A percentile compares a stretch with the other conserved stretches of the same genome.
Evolutionary conservation across 371 early-diverging fungal genomes (phyloP).

Genomic region (Fennellomyces sp.): DNA sequence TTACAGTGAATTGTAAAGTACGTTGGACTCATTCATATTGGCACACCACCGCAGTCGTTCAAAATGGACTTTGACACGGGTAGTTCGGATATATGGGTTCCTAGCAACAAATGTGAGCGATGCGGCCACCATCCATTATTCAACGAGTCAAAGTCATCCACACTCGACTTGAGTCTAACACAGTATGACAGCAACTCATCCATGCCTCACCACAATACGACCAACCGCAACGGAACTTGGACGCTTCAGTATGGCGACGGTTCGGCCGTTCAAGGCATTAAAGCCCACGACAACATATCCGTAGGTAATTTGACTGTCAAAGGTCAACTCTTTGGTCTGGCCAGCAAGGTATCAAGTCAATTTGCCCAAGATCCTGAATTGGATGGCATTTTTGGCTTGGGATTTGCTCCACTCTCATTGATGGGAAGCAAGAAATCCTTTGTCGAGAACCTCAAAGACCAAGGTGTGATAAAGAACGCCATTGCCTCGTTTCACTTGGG

Average conservation of each 20-base stretch:
- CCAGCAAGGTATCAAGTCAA: slow-evolving; percentile 11
- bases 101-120: slow-evolving; percentile 29
- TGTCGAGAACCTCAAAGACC: slow-evolving; percentile 12
- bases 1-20: slow-evolving; percentile 46
- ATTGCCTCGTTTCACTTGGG: slow-evolving; percentile 22
- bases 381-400: slow-evolving; percentile 43
- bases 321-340: slow-evolving; percentile 31
- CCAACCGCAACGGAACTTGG: slow-evolving; percentile 32
- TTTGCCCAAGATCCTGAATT: slow-evolving; percentile 9
- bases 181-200: too few relatives aligned
- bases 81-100: slow-evolving; percentile 59
- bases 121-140: slow-evolving; percentile 30
- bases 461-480: slow-evolving; percentile 17
- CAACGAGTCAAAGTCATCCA: slow-evolving; percentile 23
- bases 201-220: too few relatives aligned
- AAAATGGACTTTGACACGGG: slow-evolving; percentile 61
- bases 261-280: slow-evolving; percentile 42
- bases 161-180: too few relatives aligned
- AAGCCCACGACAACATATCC: slow-evolving; percentile 30
- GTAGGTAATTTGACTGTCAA: slow-evolving; percentile 24
- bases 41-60: slow-evolving; percentile 61
- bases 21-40: slow-evolving; percentile 49
- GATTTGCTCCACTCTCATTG: slow-evolving; percentile 24
- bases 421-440: slow-evolving; percentile 11
- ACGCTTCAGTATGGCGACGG: slow-evolving; percentile 54